Percentiles rank a stretch among this genome's conserved stretches.
Conservation (phyloP, 768 basidiomycete genomes). For the Cyclocybe aegerita region DNA sequence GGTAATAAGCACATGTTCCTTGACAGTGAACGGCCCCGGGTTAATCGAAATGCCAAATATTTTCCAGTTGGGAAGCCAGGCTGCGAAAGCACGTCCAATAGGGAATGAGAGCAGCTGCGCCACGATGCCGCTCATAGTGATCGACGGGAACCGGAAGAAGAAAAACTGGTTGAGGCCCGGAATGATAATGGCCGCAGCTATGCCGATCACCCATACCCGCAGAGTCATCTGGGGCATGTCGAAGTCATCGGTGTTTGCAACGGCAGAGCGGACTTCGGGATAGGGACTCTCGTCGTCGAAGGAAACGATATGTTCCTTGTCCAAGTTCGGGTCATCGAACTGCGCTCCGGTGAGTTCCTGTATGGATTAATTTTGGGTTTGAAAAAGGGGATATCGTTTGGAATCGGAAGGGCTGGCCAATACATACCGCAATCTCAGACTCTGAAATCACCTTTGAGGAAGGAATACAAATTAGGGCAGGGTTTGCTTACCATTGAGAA, state of each 20-base stretch:
- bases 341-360: constrained; percentile 34
- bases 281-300: constrained; percentile 75
- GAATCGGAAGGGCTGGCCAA: background rate
- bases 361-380: background rate
- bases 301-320: constrained; percentile 34
- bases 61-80: constrained; percentile 49
- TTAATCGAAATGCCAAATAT: constrained; percentile 66
- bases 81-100: constrained; percentile 57
- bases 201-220: constrained; percentile 51
- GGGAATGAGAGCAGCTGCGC: constrained; percentile 75
- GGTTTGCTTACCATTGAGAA: constrained; percentile 24
- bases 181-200: constrained; percentile 53
- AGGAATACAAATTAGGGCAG: background rate
- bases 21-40: constrained; percentile 76
- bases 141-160: constrained; percentile 51
- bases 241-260: constrained; percentile 66
- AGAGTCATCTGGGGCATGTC: constrained; percentile 54
- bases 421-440: constrained; percentile 28
- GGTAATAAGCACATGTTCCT: constrained; percentile 68
- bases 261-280: constrained; percentile 70
- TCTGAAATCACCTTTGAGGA: constrained; percentile 14
- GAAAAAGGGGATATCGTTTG: background rate
- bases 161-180: constrained; percentile 56
- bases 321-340: constrained; percentile 46
- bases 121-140: constrained; percentile 45